Evolutionary conservation across 257 asterid species (phyloP).

Genomic region (Solanum pennellii): DNA sequence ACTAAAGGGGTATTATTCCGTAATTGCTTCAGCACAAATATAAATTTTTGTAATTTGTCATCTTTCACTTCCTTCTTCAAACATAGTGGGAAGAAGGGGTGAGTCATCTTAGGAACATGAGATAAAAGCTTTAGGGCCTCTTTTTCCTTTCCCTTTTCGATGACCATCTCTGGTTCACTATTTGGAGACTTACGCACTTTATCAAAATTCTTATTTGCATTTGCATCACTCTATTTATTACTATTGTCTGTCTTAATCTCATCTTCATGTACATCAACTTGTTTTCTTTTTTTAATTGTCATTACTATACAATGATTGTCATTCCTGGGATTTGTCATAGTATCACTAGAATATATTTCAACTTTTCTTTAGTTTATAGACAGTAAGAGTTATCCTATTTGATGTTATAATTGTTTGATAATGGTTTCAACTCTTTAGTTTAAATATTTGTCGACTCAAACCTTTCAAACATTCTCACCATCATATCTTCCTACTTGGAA

Average conservation of each 20-base stretch:
- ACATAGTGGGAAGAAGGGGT: not conserved
- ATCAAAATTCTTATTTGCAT: not conserved
- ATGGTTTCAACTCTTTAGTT: too few species aligned
- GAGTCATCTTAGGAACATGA: not conserved
- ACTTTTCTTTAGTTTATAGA: too few species aligned
- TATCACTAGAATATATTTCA: too few species aligned
- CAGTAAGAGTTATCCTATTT: too few species aligned
- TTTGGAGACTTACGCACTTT: not conserved
- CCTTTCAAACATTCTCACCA: too few species aligned
- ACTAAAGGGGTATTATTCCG: not conserved
- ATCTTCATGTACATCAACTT: too few species aligned
- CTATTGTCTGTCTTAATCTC: too few species aligned
- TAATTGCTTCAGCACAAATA: not conserved
- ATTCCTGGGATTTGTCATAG: not conserved
- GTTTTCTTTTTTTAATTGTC: not conserved
- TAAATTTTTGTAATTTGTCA: not conserved
- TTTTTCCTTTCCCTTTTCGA: too few species aligned
- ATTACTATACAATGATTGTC: not conserved
- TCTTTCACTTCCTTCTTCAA: not conserved
- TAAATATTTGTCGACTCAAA: too few species aligned
- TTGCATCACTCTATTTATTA: not conserved
- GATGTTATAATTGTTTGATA: too few species aligned
- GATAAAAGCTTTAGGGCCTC: not conserved
- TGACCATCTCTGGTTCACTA: too few species aligned
- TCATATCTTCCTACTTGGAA: too few species aligned